Percentiles rank a stretch among this genome's conserved stretches.
Evolutionary conservation across 78 protist genomes (phyloP).

Genomic region (Guillardia theta): DNA sequence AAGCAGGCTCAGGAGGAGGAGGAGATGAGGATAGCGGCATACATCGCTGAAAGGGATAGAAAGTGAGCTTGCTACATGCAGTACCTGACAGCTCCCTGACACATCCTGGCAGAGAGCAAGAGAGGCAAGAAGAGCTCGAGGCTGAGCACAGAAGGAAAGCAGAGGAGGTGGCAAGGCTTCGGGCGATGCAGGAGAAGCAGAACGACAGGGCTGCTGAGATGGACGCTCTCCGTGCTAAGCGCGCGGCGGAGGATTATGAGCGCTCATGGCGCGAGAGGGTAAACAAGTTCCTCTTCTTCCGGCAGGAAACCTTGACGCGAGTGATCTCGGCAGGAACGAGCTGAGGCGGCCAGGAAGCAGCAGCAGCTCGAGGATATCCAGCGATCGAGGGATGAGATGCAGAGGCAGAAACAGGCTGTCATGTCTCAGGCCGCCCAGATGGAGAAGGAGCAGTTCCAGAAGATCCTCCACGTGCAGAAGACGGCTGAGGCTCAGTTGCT

Average conservation of each 20-base stretch:
- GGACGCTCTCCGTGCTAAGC: conserved; percentile 67
- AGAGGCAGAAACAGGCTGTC: conserved; percentile 37
- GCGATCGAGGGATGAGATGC: conserved; percentile 41
- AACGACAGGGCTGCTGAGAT: conserved; percentile 63
- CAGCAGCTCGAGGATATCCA: conserved; percentile 28
- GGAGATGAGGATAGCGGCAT: conserved; percentile 47
- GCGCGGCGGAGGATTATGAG: conserved; percentile 65
- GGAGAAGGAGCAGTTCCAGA: conserved; percentile 53
- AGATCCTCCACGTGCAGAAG: conserved; percentile 34
- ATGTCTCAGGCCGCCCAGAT: conserved; percentile 39
- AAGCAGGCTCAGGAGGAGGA: conserved; percentile 41
- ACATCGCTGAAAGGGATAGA: conserved; percentile 49
- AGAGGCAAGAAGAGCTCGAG: conserved; percentile 17
- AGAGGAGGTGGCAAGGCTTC: conserved; percentile 58
- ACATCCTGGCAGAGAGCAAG: conserved; percentile 48
- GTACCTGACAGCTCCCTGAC: too few relatives aligned
- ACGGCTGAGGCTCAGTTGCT: neutral
- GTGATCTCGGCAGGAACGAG: too few relatives aligned
- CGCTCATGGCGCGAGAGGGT: conserved; percentile 41
- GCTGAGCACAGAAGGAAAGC: conserved; percentile 7
- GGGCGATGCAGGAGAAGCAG: conserved; percentile 63
- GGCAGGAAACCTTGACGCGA: too few relatives aligned
- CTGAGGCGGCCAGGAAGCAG: neutral
- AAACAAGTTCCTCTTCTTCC: too few relatives aligned
- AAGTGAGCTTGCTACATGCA: too few relatives aligned